phyloP scores from a whole-genome alignment of 108 stramenopile species.

The Hondaea fermentalgiana region DNA sequence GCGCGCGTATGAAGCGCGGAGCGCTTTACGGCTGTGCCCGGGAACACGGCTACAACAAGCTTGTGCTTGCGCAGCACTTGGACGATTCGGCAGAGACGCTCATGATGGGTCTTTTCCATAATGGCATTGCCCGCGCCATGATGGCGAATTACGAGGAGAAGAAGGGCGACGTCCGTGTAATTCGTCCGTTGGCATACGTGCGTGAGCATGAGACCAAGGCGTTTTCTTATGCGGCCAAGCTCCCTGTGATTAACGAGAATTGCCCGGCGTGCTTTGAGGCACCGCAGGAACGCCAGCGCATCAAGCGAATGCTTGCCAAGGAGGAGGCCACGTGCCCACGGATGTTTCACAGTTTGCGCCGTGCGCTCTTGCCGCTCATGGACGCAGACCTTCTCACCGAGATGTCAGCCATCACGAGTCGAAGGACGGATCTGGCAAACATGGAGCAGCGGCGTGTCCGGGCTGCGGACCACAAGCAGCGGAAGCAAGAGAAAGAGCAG shows the following conservation, averaged over 20 bases:
- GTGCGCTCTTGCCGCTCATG: slow-evolving; percentile 46
- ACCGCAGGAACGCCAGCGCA: slow-evolving; percentile 89
- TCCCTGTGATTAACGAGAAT: slow-evolving; percentile 97
- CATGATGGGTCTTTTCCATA: slow-evolving; percentile 94
- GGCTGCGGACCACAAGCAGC: not conserved
- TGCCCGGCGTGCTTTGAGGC: slow-evolving; percentile 99
- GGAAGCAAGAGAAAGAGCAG: not conserved
- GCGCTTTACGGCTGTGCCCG: slow-evolving; percentile 80
- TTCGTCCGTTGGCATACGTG: slow-evolving; percentile 86
- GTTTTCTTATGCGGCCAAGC: slow-evolving; percentile 69
- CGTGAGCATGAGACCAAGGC: slow-evolving; percentile 83
- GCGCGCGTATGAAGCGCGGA: slow-evolving; percentile 97
- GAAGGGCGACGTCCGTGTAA: slow-evolving; percentile 72
- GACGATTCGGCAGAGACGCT: slow-evolving; percentile 95
- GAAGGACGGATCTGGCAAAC: not conserved
- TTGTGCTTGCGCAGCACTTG: slow-evolving; percentile 92
- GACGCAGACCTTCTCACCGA: not conserved
- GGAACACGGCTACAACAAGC: slow-evolving; percentile 78
- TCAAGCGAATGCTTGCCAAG: slow-evolving; percentile 80
- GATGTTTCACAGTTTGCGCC: slow-evolving; percentile 37
- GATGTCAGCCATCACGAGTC: not conserved
- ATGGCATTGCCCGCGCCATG: slow-evolving; percentile 93
- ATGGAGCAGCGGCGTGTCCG: not conserved
- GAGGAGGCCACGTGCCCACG: slow-evolving; percentile 67
- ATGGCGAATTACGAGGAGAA: slow-evolving; percentile 90